A percentile compares a stretch with the other conserved stretches of the same genome.
These are phyloP conservation scores for Penicillium brevicompactum DNA, from an alignment of 2,329 filamentous ascomycete species.

Conservation along the genomic window DNA sequence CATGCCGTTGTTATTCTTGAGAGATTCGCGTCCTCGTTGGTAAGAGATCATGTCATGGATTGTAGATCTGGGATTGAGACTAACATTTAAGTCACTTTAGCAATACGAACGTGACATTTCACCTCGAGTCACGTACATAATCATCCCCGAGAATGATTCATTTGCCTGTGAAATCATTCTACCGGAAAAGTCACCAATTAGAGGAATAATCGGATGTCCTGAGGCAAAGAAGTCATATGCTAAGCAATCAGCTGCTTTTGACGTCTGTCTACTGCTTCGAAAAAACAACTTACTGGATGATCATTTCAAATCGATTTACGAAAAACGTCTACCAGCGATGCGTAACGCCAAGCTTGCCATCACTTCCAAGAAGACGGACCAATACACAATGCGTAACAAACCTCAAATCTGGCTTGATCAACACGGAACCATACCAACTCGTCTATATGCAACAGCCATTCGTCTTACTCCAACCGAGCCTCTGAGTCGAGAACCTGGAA, in stretches of 20 bases:
- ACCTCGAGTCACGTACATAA: constrained; percentile 61
- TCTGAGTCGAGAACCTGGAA: constrained; percentile 61
- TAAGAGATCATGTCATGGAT: constrained; percentile 24
- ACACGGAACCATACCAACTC: constrained; percentile 48
- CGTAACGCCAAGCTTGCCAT: constrained; percentile 84
- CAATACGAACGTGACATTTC: constrained; percentile 51
- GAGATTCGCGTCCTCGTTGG: constrained; percentile 71
- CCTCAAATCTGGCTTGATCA: constrained; percentile 69
- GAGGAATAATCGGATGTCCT: constrained; percentile 63
- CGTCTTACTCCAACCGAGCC: constrained; percentile 58
- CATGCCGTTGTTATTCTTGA: constrained; percentile 72
- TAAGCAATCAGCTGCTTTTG: constrained; percentile 86
- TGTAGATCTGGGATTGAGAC: neutral
- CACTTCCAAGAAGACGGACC: constrained; percentile 71
- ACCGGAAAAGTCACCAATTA: constrained; percentile 73
- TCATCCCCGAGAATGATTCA: constrained; percentile 57
- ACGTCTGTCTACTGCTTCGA: constrained; percentile 72
- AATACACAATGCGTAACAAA: constrained; percentile 78
- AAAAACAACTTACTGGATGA: constrained; percentile 69
- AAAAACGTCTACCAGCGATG: constrained; percentile 74
- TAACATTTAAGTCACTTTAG: constrained; percentile 25
- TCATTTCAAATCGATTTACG: constrained; percentile 72
- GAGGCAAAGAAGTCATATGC: constrained; percentile 73
- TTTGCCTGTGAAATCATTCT: constrained; percentile 79
- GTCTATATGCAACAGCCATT: constrained; percentile 65